These are phyloP conservation scores for Nicotiana tabacum DNA, from an alignment of 257 asterid genomes.

Conservation along the genomic window DNA sequence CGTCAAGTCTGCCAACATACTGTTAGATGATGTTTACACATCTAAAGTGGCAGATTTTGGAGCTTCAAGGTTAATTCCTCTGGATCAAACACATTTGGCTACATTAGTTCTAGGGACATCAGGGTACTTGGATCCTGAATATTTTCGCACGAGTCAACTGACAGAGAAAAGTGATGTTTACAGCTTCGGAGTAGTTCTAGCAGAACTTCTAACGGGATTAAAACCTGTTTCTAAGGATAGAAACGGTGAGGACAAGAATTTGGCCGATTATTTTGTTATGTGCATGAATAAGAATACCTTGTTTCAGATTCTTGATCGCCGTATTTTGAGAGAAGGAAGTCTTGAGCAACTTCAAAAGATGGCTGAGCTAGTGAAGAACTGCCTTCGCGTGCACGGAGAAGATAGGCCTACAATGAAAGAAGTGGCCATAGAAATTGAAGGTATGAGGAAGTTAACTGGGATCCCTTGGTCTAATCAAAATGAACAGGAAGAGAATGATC, in stretches of 20 bases:
- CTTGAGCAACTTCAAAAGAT: background rate
- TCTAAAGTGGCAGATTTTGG: constrained; percentile 7
- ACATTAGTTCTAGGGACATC: background rate
- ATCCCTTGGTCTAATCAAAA: background rate
- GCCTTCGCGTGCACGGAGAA: background rate
- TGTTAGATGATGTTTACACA: background rate
- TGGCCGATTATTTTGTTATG: background rate
- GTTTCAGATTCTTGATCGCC: background rate
- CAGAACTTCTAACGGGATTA: background rate
- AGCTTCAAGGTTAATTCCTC: background rate
- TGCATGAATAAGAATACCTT: background rate
- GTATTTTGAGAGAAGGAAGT: background rate
- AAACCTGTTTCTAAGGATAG: background rate
- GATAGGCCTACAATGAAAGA: background rate
- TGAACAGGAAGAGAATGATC: background rate
- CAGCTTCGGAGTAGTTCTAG: background rate
- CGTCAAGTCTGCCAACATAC: background rate
- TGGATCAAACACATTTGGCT: background rate
- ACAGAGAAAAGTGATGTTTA: background rate
- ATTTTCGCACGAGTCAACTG: background rate
- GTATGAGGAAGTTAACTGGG: background rate
- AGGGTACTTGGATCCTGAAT: background rate
- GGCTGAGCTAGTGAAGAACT: background rate
- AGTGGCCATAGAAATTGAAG: background rate
- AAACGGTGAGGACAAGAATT: background rate